Conservation (phyloP, 768 basidiomycete genomes). For the Leccinellum albellum region DNA sequence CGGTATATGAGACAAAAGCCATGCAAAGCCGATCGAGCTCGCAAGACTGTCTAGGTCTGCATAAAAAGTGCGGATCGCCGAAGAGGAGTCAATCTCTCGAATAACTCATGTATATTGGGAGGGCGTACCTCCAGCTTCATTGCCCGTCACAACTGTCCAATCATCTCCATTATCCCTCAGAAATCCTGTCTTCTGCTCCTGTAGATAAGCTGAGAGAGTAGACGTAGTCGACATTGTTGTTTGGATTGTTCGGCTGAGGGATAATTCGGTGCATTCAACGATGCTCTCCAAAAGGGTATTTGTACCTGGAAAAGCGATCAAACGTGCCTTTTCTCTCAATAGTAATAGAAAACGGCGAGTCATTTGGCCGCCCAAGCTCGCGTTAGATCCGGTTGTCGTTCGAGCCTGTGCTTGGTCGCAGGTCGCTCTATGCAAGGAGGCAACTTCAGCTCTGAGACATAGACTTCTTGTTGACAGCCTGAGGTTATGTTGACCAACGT, state of each 20-base stretch:
- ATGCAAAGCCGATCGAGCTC: conserved; percentile 80
- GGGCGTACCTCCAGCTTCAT: conserved; percentile 86
- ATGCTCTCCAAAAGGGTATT: background rate
- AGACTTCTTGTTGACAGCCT: background rate
- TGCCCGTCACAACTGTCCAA: conserved; percentile 91
- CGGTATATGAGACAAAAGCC: conserved; percentile 48
- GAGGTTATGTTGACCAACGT: background rate
- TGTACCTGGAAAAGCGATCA: background rate
- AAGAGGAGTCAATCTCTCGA: background rate
- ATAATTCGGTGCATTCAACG: background rate
- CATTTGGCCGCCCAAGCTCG: background rate
- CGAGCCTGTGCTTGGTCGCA: background rate
- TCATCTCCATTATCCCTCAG: conserved; percentile 52
- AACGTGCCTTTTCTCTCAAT: background rate
- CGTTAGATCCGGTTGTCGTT: background rate
- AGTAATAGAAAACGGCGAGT: background rate
- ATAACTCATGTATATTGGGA: background rate
- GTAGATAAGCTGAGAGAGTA: conserved; percentile 38
- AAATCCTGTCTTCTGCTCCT: conserved; percentile 55
- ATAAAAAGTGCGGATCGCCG: background rate
- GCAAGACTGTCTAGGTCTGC: conserved; percentile 89
- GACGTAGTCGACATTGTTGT: conserved; percentile 21
- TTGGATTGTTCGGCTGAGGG: background rate
- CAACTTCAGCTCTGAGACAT: background rate
- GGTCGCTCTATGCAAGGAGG: background rate